Conservation (phyloP, 2,329 filamentous ascomycete species). For the Elsinoe perseae region DNA sequence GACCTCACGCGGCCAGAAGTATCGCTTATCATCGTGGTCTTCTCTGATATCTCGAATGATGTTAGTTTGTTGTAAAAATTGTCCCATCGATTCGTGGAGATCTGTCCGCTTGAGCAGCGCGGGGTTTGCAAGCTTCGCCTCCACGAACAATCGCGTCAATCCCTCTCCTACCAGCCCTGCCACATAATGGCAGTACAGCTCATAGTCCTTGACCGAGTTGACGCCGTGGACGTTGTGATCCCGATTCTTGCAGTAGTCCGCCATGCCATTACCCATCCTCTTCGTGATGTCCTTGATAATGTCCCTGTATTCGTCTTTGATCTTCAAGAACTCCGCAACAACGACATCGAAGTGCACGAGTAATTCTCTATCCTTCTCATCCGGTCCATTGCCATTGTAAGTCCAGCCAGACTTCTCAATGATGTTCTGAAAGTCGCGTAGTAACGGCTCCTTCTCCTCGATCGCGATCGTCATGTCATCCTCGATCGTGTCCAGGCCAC, state of each 20-base stretch:
- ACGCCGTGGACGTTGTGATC: conserved; percentile 62
- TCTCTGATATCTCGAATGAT: conserved; percentile 94
- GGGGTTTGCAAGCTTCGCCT: conserved; percentile 77
- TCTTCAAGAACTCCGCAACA: conserved; percentile 74
- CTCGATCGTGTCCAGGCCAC: conserved; percentile 94
- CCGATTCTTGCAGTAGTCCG: conserved; percentile 81
- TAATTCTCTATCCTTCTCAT: conserved; percentile 90
- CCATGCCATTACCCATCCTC: conserved; percentile 98
- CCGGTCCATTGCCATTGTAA: conserved; percentile 73
- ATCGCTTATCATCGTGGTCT: conserved; percentile 76
- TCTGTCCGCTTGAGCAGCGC: conserved; percentile 69
- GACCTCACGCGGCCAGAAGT: conserved; percentile 93
- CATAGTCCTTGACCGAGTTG: conserved; percentile 78
- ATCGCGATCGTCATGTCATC: conserved; percentile 92
- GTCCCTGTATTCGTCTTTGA: conserved; percentile 73
- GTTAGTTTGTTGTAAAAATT: conserved; percentile 97
- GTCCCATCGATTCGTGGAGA: conserved; percentile 90
- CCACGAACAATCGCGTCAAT: conserved; percentile 80
- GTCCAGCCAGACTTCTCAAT: conserved; percentile 85
- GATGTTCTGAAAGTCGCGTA: conserved; percentile 72
- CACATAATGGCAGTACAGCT: conserved; percentile 96
- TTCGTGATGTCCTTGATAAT: conserved; percentile 89
- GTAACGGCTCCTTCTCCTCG: conserved; percentile 72
- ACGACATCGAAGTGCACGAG: conserved; percentile 88
- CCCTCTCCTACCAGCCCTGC: conserved; percentile 98